Percentiles rank a stretch among this genome's conserved stretches.
phyloP scores from a whole-genome alignment of 805 yeast genomes.

The Suhomyces faveliae region DNA sequence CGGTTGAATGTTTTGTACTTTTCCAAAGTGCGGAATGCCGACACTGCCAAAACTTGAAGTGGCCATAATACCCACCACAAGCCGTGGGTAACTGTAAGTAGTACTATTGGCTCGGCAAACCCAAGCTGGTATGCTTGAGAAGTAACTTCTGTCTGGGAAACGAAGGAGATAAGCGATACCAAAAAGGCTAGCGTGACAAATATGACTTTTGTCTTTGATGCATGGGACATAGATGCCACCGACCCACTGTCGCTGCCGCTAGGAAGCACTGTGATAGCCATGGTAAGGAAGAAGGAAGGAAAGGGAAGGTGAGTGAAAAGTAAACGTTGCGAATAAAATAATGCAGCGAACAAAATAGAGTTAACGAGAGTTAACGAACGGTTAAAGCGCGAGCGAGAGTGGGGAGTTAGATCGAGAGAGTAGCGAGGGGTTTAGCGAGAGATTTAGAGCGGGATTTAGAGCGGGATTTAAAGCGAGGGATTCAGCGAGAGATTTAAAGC shows the following conservation, averaged over 20 bases:
- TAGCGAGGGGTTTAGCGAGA: no score
- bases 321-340: background rate
- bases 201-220: constrained; percentile 37
- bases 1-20: constrained; percentile 20
- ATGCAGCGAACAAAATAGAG: background rate
- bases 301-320: no score
- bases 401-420: no score
- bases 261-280: constrained; percentile 37
- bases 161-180: constrained; percentile 54
- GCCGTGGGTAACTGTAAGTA: constrained; percentile 71
- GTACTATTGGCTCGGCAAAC: constrained; percentile 67
- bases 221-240: constrained; percentile 21
- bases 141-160: constrained; percentile 77
- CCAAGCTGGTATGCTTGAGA: constrained; percentile 59
- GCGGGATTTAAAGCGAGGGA: no score
- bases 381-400: no score
- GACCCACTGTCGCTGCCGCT: constrained; percentile 19
- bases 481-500: no score
- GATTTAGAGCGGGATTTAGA: no score
- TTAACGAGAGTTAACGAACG: no score
- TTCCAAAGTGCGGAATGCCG: constrained; percentile 42
- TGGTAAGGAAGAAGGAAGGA: constrained; percentile 8
- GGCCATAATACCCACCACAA: constrained; percentile 78
- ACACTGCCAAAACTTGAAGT: constrained; percentile 52
- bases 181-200: constrained; percentile 34